phyloP scores from a whole-genome alignment of 2,329 filamentous ascomycete species.

The Nothophoma quercina region DNA sequence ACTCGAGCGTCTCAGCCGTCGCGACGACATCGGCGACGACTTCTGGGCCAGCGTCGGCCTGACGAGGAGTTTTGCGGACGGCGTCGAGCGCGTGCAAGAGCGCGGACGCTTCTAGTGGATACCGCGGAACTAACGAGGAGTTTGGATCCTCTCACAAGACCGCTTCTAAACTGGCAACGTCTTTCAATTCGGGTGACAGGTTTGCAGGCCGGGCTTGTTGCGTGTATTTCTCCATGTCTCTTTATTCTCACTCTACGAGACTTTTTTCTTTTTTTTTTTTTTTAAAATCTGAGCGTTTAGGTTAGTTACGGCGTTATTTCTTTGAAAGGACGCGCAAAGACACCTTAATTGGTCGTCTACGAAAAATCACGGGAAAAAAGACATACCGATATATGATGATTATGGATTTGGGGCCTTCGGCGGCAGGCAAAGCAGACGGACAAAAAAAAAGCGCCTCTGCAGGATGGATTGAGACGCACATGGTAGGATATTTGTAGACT shows the following conservation, averaged over 20 bases:
- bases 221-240: not conserved
- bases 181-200: not conserved
- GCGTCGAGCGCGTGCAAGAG: constrained; percentile 45
- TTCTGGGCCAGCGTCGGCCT: constrained; percentile 70
- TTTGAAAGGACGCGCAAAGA: not conserved
- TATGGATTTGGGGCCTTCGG: constrained; percentile 7
- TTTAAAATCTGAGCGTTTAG: constrained; percentile 13
- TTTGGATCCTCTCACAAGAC: not conserved
- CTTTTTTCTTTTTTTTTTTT: not conserved
- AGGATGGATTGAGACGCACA: not conserved
- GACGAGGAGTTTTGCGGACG: constrained; percentile 43
- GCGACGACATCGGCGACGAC: constrained; percentile 80
- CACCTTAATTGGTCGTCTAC: not conserved
- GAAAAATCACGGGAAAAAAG: constrained; percentile 12
- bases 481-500: constrained; percentile 4
- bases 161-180: not conserved
- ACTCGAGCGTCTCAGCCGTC: constrained; percentile 71
- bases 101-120: constrained; percentile 37
- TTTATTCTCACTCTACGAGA: not conserved
- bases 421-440: constrained; percentile 13
- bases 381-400: not conserved
- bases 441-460: not conserved
- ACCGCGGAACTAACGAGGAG: no score
- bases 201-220: constrained; percentile 11
- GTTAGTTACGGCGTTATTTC: not conserved